Percentiles rank a stretch among this genome's conserved stretches.
phyloP scores from a whole-genome alignment of 148 eudicot genomes.

The Euryodendron excelsum region DNA sequence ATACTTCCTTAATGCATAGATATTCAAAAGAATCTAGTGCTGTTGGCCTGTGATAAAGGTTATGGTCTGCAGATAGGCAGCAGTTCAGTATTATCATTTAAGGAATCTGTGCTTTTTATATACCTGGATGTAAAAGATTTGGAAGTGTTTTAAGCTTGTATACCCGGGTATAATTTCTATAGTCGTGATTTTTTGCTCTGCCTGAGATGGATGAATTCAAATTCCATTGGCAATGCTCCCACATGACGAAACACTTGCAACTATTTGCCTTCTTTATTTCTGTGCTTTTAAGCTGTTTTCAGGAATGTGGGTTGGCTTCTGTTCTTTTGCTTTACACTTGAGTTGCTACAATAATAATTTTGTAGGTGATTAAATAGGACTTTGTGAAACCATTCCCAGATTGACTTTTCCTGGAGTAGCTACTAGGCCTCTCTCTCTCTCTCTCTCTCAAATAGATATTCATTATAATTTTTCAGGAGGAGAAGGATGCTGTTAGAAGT shows the following conservation, averaged over 20 bases:
- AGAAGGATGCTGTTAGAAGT: constrained; percentile 93
- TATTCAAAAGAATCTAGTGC: background rate
- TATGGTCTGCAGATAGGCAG: background rate
- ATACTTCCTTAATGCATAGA: background rate
- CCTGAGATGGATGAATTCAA: background rate
- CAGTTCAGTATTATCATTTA: background rate
- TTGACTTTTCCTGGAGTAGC: background rate
- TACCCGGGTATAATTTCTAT: background rate
- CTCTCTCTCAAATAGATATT: constrained; percentile 1
- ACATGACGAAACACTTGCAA: background rate
- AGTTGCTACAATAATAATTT: background rate
- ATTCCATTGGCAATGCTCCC: background rate
- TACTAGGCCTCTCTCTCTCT: constrained; percentile 7
- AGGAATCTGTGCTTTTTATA: background rate
- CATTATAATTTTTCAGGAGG: constrained; percentile 54
- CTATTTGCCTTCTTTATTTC: background rate
- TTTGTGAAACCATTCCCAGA: background rate
- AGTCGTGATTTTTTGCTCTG: background rate
- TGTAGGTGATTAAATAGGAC: background rate
- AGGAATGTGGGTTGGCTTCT: background rate
- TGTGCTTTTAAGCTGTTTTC: background rate
- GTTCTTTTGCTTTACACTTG: background rate
- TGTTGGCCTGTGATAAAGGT: background rate
- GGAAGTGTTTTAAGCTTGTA: background rate
- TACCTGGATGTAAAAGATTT: background rate